A percentile compares a stretch with the other conserved stretches of the same genome.
These are phyloP conservation scores for Ilyonectria robusta DNA, from an alignment of 2,329 filamentous ascomycete species.

Conservation along the genomic window DNA sequence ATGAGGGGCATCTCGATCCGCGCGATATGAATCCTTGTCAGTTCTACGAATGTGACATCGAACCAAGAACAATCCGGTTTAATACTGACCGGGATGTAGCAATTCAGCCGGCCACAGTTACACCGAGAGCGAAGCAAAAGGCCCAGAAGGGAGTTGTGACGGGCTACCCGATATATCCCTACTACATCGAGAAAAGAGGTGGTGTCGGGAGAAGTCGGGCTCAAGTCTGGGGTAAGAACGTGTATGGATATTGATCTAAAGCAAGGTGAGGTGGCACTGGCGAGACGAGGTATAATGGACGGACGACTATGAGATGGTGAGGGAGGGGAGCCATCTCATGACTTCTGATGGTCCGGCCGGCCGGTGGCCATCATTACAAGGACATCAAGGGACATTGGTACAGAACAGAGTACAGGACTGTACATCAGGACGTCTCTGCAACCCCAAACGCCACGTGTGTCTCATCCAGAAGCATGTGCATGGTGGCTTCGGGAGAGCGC, in stretches of 20 bases:
- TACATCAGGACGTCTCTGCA: neutral
- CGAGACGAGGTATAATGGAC: neutral
- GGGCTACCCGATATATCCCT: slow-evolving; percentile 3
- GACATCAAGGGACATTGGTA: neutral
- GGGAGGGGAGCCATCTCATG: neutral
- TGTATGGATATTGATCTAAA: neutral
- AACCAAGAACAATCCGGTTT: neutral
- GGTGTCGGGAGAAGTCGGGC: slow-evolving; percentile 17
- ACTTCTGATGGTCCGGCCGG: slow-evolving; percentile 2
- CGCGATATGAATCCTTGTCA: neutral
- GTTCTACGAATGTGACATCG: too few relatives aligned
- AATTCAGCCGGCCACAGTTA: neutral
- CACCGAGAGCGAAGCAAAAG: neutral
- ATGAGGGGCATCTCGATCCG: too few relatives aligned
- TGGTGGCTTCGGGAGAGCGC: slow-evolving; percentile 26
- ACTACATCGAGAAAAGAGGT: neutral
- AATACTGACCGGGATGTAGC: neutral
- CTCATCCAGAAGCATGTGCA: slow-evolving; percentile 3
- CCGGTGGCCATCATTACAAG: slow-evolving; percentile 8
- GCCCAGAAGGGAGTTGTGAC: neutral
- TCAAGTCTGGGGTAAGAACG: neutral
- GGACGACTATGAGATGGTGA: neutral
- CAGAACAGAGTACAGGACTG: neutral
- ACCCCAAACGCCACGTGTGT: slow-evolving; percentile 7
- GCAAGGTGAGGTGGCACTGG: slow-evolving; percentile 14